Percentiles rank a stretch among this genome's conserved stretches.
Conservation (phyloP, 2,329 filamentous ascomycete species). For the Apiospora rasikravindrae region DNA sequence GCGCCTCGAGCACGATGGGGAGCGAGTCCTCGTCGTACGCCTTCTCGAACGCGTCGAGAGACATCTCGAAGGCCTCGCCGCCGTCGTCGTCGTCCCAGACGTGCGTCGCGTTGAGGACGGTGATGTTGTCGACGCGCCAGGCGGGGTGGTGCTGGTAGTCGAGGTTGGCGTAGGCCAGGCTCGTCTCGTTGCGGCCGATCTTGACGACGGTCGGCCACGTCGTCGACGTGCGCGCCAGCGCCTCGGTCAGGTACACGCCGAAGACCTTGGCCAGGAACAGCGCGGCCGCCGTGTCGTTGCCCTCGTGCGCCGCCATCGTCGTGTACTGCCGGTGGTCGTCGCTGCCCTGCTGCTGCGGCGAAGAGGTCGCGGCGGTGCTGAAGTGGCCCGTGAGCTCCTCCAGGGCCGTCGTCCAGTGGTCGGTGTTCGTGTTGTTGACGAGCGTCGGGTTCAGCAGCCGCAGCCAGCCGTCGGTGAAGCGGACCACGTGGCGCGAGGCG, state of each 20-base stretch:
- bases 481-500: neutral
- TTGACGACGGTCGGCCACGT: neutral
- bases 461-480: neutral
- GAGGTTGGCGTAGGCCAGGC: neutral
- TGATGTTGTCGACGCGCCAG: neutral
- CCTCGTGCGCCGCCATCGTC: neutral
- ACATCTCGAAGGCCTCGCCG: neutral
- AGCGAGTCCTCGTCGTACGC: neutral
- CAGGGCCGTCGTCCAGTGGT: neutral
- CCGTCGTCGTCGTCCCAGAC: neutral
- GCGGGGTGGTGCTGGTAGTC: neutral
- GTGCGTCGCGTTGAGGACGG: neutral
- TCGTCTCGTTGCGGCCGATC: neutral
- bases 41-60: neutral
- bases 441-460: neutral
- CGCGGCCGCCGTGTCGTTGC: neutral
- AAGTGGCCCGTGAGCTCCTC: neutral
- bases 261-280: neutral
- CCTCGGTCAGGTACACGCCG: neutral
- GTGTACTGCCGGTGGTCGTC: neutral
- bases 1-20: neutral
- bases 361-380: too few relatives aligned
- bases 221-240: neutral
- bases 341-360: too few relatives aligned
- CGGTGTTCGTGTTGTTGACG: neutral